phyloP scores from a whole-genome alignment of 805 yeast species.

The Saturnispora sanitii region DNA sequence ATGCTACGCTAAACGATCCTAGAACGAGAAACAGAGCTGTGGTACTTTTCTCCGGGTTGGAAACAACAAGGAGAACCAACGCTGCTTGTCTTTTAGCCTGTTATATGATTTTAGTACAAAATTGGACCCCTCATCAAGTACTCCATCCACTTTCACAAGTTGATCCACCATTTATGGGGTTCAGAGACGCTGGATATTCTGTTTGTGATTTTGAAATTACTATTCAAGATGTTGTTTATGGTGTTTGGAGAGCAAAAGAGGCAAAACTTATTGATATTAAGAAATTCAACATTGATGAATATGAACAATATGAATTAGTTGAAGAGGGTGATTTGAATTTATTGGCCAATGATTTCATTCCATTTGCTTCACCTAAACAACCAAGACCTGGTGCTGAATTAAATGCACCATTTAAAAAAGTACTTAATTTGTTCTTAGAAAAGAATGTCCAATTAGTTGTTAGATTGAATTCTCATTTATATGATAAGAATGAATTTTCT shows the following conservation, averaged over 20 bases:
- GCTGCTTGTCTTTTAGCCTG: constrained; percentile 92
- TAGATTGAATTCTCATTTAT: constrained; percentile 82
- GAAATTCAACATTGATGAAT: constrained; percentile 81
- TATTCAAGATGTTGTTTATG: constrained; percentile 91
- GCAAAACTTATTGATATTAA: constrained; percentile 81
- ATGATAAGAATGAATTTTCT: constrained; percentile 77
- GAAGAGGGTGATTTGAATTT: constrained; percentile 96
- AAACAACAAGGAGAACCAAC: constrained; percentile 75
- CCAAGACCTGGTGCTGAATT: constrained; percentile 39
- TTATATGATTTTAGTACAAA: constrained; percentile 89
- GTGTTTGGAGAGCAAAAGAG: constrained; percentile 96
- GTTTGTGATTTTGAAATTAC: constrained; percentile 89
- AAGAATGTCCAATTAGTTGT: constrained; percentile 83
- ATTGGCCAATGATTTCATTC: constrained; percentile 86
- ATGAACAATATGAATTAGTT: constrained; percentile 88
- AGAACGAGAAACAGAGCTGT: constrained; percentile 80
- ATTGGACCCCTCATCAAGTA: constrained; percentile 98
- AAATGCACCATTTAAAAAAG: constrained; percentile 73
- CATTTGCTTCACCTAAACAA: constrained; percentile 95
- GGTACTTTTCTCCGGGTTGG: constrained; percentile 78
- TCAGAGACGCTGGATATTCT: constrained; percentile 96
- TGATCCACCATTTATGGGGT: constrained; percentile 88
- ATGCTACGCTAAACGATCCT: constrained; percentile 81
- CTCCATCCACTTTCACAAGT: constrained; percentile 88
- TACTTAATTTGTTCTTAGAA: constrained; percentile 61